Evolutionary conservation across 108 stramenopile species (phyloP).

Genomic region (Cyclostephanos invisitatus): DNA sequence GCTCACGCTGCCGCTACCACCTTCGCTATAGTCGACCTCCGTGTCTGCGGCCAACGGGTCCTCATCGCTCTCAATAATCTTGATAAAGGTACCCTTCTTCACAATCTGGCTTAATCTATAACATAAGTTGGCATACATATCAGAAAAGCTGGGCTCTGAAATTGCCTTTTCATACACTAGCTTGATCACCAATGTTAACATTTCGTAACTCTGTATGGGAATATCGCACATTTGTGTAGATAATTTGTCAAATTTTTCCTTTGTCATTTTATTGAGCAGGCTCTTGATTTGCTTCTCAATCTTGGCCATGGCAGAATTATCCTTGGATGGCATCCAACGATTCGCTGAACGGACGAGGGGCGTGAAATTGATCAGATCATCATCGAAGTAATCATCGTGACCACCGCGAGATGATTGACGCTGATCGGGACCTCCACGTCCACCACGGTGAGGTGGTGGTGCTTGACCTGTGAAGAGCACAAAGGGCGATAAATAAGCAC

Average conservation of each 20-base stretch:
- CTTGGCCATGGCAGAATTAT: conserved; percentile 59
- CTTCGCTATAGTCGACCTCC: conserved; percentile 40
- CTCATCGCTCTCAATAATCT: conserved; percentile 83
- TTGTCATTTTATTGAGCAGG: conserved; percentile 92
- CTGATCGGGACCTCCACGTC: conserved; percentile 19
- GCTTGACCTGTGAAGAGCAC: conserved; percentile 15
- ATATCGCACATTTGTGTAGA: conserved; percentile 79
- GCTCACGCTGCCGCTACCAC: conserved; percentile 49
- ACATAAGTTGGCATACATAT: conserved; percentile 93
- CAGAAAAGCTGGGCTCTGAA: conserved; percentile 84
- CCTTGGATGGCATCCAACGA: conserved; percentile 76
- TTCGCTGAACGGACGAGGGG: conserved; percentile 68
- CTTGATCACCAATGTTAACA: conserved; percentile 79
- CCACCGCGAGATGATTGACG: conserved; percentile 2
- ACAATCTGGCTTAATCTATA: conserved; percentile 58
- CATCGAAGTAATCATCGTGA: conserved; percentile 12
- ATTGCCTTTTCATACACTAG: conserved; percentile 94
- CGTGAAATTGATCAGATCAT: conserved; percentile 57
- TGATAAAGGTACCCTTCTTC: conserved; percentile 62
- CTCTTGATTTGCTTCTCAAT: conserved; percentile 85
- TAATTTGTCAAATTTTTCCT: conserved; percentile 86
- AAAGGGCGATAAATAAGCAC: background rate
- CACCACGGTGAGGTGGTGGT: conserved; percentile 32
- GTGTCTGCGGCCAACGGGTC: conserved; percentile 70
- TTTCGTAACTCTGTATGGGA: conserved; percentile 71